Evolutionary conservation across 2,329 filamentous ascomycete species (phyloP).

Genomic region (Botryotinia globosa): DNA sequence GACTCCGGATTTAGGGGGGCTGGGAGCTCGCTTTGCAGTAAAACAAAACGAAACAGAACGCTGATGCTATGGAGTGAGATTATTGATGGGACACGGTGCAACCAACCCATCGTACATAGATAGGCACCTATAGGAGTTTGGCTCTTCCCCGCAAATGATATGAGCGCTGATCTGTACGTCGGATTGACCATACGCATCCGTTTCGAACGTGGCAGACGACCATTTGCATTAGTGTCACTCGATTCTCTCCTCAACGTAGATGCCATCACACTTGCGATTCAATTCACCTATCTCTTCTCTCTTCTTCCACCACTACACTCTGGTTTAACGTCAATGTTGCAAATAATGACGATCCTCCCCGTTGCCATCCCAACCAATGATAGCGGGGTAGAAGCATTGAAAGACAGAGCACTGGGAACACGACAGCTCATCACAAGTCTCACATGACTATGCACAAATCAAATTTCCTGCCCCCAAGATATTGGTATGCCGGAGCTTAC

Average conservation of each 20-base stretch:
- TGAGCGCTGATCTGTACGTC: conserved; percentile 11
- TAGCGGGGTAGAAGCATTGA: neutral
- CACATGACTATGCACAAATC: conserved; percentile 18
- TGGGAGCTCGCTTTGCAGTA: neutral
- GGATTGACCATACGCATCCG: conserved; percentile 3
- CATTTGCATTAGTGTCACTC: conserved; percentile 12
- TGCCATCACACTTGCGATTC: conserved; percentile 9
- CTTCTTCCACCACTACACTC: neutral
- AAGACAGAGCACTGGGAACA: conserved; percentile 17
- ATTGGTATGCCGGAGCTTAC: neutral
- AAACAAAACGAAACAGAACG: conserved; percentile 10
- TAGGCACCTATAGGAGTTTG: neutral
- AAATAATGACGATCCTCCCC: neutral
- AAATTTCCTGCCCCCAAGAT: conserved; percentile 15
- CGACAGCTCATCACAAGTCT: conserved; percentile 13
- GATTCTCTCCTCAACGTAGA: neutral
- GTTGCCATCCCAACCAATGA: conserved; percentile 18
- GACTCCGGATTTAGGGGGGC: neutral
- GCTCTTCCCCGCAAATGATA: conserved; percentile 15
- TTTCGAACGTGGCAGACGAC: conserved; percentile 15
- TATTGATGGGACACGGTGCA: neutral
- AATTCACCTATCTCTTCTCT: neutral
- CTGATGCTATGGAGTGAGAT: neutral
- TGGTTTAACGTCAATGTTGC: neutral
- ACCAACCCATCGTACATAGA: conserved; percentile 14